Evolutionary conservation across 129 eudicot species (phyloP).

Genomic region (Ambrosia artemisiifolia): DNA sequence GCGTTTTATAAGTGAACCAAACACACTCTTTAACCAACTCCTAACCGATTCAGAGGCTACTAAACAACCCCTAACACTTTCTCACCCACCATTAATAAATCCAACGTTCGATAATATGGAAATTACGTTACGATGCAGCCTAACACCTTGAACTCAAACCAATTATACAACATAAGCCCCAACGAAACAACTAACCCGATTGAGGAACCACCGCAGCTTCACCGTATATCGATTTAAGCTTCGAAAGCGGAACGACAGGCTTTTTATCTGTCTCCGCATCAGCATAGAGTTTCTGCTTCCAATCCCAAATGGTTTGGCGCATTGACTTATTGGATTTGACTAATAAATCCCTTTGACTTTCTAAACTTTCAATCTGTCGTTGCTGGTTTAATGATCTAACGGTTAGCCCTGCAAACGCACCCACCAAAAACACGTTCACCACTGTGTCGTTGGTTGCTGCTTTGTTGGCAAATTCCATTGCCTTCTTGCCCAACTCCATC

Average conservation of each 20-base stretch:
- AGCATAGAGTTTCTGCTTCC: slow-evolving; percentile 76
- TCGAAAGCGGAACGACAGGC: slow-evolving; percentile 59
- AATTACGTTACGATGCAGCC: too few species aligned
- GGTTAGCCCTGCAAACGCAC: slow-evolving; percentile 46
- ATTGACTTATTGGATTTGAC: slow-evolving; percentile 50
- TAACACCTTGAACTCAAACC: too few species aligned
- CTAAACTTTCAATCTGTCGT: slow-evolving; percentile 53
- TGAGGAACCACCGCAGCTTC: slow-evolving; percentile 41
- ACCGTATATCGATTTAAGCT: slow-evolving; percentile 73
- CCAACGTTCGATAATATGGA: too few species aligned
- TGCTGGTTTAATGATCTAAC: slow-evolving; percentile 61
- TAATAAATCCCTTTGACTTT: slow-evolving; percentile 56
- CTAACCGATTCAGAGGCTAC: too few species aligned
- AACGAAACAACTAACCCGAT: slow-evolving; percentile 28
- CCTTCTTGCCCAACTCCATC: slow-evolving; percentile 43
- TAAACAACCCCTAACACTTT: too few species aligned
- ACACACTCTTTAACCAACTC: too few species aligned
- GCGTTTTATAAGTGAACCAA: too few species aligned
- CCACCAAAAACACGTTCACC: slow-evolving; percentile 42
- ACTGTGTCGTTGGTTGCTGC: slow-evolving; percentile 62
- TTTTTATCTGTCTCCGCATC: slow-evolving; percentile 43
- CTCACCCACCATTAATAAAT: too few species aligned
- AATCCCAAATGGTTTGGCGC: slow-evolving; percentile 70
- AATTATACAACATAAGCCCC: background rate
- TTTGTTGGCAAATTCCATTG: slow-evolving; percentile 33